Base-by-base conservation (phyloP, 2,329 filamentous ascomycete species). In the Pseudogymnoascus sp. region DNA sequence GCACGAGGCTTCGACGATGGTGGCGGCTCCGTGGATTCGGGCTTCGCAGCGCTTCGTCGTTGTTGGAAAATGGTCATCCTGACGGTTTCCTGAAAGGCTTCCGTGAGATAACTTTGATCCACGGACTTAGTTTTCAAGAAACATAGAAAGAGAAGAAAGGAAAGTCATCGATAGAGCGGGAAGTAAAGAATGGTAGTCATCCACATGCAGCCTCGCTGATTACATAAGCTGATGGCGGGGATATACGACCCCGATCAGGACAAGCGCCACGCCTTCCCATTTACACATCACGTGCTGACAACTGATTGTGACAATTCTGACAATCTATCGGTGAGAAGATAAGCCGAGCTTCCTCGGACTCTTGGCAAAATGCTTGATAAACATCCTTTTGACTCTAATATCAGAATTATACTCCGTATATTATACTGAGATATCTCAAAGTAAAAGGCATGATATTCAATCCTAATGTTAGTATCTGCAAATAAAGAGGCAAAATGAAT, bases 251-350 rank as follows among this genome's bases (percentile, higher is more conserved):
- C 50, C 8, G 50, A 33, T 56, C 50, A 56, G 50, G 50, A 56
- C 50, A 56, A 56, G 50, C 50, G 18, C 28, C 50, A 56, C 50
- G 50, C 50, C 50, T 56, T 56, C 50, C 50, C 50, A 56, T 56
- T 56, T 56, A 56, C 50, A 56, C 50, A 56, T 56, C 50, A 56
- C 50, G 50, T 56, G 50, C 50, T 11, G 1, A 56, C 16, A 33
- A 14, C 50, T 53, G 50, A 33, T 56, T 56, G 50, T 56, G n/a
- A 33, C 28, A 56, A 12, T 56, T 56, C 50, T 56, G 50, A 56
- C 50, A 33, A 33, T 21, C 28, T 18, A n/a, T 28, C 50, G 47
- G 50, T 11, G 28, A 33, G 50, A 56, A 33, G 28, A 56, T 33
- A 33, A 1, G 50, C 50, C 50, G 50, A 31, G n/a, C 50, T 33